These are phyloP conservation scores for Wallacemonas sp. DNA, from an alignment of 208 protist genomes.

Conservation along the genomic window DNA sequence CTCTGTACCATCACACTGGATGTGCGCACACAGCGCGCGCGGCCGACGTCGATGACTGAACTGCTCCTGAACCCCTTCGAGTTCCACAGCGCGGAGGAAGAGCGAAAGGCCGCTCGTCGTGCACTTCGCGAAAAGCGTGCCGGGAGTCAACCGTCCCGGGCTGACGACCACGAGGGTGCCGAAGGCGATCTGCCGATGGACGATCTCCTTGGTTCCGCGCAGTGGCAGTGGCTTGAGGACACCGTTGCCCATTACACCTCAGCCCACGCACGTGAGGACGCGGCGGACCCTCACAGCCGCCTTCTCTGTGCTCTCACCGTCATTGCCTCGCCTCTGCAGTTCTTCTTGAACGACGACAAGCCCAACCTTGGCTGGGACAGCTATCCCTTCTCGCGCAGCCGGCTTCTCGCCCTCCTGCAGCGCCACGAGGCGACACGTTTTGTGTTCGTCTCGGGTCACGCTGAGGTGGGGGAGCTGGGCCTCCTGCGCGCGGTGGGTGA, in stretches of 20 bases:
- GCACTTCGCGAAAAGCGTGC: not conserved
- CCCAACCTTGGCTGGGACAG: slow-evolving; percentile 63
- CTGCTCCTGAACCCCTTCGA: not conserved
- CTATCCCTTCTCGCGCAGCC: slow-evolving; percentile 45
- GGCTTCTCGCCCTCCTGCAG: slow-evolving; percentile 55
- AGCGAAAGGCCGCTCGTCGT: not conserved
- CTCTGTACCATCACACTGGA: slow-evolving; percentile 46
- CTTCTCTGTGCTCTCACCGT: slow-evolving; percentile 58
- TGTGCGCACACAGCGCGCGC: slow-evolving; percentile 25
- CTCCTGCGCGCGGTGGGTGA: slow-evolving; percentile 16
- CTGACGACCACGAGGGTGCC: not conserved
- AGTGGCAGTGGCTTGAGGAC: slow-evolving; percentile 86
- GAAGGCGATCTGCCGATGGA: slow-evolving; percentile 15
- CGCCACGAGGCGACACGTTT: slow-evolving; percentile 39
- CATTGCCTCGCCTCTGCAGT: slow-evolving; percentile 63
- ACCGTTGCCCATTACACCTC: slow-evolving; percentile 25
- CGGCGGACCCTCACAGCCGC: slow-evolving; percentile 1
- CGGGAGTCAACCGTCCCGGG: too few species aligned
- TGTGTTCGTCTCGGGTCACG: slow-evolving; percentile 78
- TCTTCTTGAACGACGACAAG: slow-evolving; percentile 79
- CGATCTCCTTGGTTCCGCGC: slow-evolving; percentile 65
- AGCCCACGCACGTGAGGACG: not conserved
- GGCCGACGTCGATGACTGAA: not conserved
- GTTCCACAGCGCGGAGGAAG: not conserved
- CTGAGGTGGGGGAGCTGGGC: slow-evolving; percentile 66